Percentiles rank a stretch among this genome's conserved stretches.
Conservation (phyloP, 2,329 filamentous ascomycete genomes). For the Fusarium vanettenii region DNA sequence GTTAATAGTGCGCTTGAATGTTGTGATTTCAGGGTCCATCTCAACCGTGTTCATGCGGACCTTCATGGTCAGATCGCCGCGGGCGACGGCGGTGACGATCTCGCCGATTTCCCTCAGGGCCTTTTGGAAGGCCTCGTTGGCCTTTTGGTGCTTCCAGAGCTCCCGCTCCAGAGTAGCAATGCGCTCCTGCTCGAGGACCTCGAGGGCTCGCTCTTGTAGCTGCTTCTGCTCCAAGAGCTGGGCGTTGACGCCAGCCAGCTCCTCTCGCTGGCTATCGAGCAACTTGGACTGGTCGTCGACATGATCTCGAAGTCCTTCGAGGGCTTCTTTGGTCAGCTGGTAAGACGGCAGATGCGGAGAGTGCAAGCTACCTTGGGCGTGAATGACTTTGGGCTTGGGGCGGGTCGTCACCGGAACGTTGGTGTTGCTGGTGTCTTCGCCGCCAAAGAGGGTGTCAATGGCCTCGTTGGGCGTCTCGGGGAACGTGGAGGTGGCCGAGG, state of each 20-base stretch:
- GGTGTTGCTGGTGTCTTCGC: slow-evolving; percentile 54
- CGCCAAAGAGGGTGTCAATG: slow-evolving; percentile 71
- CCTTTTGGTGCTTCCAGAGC: slow-evolving; percentile 96
- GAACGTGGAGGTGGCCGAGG: slow-evolving; percentile 70
- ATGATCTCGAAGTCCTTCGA: slow-evolving; percentile 87
- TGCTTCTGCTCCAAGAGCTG: slow-evolving; percentile 88
- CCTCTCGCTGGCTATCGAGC: slow-evolving; percentile 86
- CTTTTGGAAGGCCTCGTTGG: slow-evolving; percentile 98
- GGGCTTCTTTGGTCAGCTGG: slow-evolving; percentile 82
- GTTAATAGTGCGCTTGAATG: slow-evolving; percentile 98
- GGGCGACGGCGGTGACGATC: slow-evolving; percentile 95
- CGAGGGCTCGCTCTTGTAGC: slow-evolving; percentile 84
- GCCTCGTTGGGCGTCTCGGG: slow-evolving; percentile 87
- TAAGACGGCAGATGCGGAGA: slow-evolving; percentile 51
- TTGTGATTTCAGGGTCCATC: slow-evolving; percentile 98
- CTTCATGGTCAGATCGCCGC: slow-evolving; percentile 95
- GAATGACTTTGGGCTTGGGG: slow-evolving; percentile 59
- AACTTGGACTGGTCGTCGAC: slow-evolving; percentile 94
- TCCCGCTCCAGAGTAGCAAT: slow-evolving; percentile 92
- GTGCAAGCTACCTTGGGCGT: slow-evolving; percentile 55
- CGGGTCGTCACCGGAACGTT: slow-evolving; percentile 54
- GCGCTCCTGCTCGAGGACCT: slow-evolving; percentile 85
- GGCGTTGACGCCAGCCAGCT: slow-evolving; percentile 86
- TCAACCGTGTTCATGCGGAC: slow-evolving; percentile 95
- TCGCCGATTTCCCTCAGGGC: slow-evolving; percentile 95